These are phyloP conservation scores for Tolypocladium tropicale DNA, from an alignment of 2,329 filamentous ascomycete species.

Conservation along the genomic window DNA sequence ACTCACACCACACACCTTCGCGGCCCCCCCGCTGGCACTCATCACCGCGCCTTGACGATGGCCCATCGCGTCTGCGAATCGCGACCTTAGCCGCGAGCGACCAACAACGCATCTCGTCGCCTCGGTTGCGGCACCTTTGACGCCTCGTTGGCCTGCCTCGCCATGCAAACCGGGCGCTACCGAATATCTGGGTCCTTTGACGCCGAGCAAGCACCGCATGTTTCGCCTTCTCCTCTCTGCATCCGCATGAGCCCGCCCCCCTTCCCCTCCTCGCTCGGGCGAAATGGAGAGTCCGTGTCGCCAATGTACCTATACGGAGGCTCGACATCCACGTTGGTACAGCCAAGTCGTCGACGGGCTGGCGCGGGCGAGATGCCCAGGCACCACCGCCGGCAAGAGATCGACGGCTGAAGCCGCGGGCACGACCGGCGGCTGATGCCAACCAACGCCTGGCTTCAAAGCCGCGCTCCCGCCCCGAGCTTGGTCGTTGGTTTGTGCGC, in stretches of 20 bases:
- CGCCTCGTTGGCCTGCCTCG: not conserved
- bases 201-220: not conserved
- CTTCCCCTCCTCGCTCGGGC: not conserved
- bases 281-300: not conserved
- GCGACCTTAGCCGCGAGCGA: not conserved
- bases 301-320: not conserved
- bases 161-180: slow-evolving; percentile 20
- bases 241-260: not conserved
- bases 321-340: not conserved
- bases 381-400: not conserved
- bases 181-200: slow-evolving; percentile 15
- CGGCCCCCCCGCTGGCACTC: not conserved
- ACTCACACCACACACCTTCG: not conserved
- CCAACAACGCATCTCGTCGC: not conserved
- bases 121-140: not conserved
- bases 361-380: not conserved
- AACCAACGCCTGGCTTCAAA: not conserved
- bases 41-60: not conserved
- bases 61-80: not conserved
- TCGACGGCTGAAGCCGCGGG: not conserved
- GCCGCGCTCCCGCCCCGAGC: not conserved
- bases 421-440: not conserved
- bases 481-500: not conserved
- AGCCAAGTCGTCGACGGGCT: not conserved
- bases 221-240: not conserved